phyloP scores from a whole-genome alignment of 257 asterid species.

The Solanum etuberosum region DNA sequence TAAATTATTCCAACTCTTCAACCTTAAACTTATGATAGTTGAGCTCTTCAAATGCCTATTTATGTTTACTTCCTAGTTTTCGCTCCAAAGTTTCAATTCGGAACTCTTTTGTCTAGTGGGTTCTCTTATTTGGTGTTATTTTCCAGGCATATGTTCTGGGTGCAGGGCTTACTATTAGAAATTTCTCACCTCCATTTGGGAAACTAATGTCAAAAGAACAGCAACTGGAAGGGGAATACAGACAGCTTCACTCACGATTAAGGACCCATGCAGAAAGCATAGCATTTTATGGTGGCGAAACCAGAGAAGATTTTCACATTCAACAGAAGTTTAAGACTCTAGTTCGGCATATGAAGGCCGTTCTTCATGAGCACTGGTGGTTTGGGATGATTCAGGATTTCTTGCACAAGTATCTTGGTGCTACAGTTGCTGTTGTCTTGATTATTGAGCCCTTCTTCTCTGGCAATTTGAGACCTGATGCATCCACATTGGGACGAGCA shows the following conservation, averaged over 20 bases:
- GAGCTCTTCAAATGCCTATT: background rate
- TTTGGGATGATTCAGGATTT: constrained; percentile 99
- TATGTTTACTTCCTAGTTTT: background rate
- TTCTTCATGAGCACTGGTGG: constrained; percentile 99
- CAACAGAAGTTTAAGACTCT: constrained; percentile 74
- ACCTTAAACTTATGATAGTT: background rate
- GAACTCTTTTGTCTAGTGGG: background rate
- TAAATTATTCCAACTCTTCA: constrained; percentile 1
- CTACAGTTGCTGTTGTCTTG: constrained; percentile 96
- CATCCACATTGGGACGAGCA: constrained; percentile 95
- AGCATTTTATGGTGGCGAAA: constrained; percentile 95
- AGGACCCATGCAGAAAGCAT: constrained; percentile 99
- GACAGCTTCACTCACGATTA: constrained; percentile 93
- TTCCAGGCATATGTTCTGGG: constrained; percentile 93
- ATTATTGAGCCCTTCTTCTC: constrained; percentile 97
- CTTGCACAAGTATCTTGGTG: constrained; percentile 93
- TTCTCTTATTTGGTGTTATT: constrained; percentile 14
- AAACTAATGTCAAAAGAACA: constrained; percentile 87
- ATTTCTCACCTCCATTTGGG: constrained; percentile 92
- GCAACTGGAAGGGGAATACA: constrained; percentile 95
- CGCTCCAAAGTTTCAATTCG: constrained; percentile 1
- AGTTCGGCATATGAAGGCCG: constrained; percentile 74
- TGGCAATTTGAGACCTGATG: constrained; percentile 81
- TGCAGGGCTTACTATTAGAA: constrained; percentile 80
- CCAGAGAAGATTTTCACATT: constrained; percentile 85